phyloP scores from a whole-genome alignment of 2,329 filamentous ascomycete genomes.

The Penicillium sp. region DNA sequence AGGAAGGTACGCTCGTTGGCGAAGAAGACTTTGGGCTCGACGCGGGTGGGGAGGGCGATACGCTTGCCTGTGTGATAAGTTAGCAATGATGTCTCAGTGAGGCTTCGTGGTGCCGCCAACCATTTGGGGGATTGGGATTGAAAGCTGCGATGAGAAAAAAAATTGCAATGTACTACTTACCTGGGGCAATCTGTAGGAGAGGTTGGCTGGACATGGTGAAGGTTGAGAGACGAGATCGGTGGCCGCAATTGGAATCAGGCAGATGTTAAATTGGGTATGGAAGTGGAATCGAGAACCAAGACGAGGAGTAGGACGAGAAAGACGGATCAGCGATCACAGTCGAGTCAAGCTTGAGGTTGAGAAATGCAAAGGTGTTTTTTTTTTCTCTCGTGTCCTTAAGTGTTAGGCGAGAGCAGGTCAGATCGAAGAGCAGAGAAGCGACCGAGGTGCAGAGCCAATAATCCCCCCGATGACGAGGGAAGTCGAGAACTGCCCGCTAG shows the following conservation, averaged over 20 bases:
- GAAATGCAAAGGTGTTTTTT: neutral
- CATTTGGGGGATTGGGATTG: neutral
- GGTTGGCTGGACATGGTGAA: slow-evolving; percentile 88
- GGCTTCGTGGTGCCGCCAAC: neutral
- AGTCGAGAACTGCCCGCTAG: slow-evolving; percentile 4
- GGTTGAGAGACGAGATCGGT: slow-evolving; percentile 3
- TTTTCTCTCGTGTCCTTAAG: neutral
- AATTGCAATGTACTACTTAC: slow-evolving; percentile 54
- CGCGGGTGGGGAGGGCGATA: slow-evolving; percentile 94
- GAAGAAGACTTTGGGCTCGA: slow-evolving; percentile 99
- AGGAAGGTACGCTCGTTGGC: slow-evolving; percentile 99
- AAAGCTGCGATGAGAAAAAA: neutral
- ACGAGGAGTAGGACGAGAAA: slow-evolving; percentile 17
- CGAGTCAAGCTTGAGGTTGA: neutral
- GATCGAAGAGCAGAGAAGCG: neutral
- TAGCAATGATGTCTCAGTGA: slow-evolving; percentile 8
- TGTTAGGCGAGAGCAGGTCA: neutral
- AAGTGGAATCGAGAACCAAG: neutral
- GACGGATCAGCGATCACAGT: no score
- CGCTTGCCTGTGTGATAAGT: slow-evolving; percentile 74
- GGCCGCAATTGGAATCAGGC: neutral
- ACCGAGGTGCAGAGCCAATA: slow-evolving; percentile 12
- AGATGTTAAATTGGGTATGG: neutral
- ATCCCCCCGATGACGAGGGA: slow-evolving; percentile 23
- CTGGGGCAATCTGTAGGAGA: slow-evolving; percentile 89